Percentiles rank a stretch among this genome's conserved stretches.
phyloP scores from a whole-genome alignment of 2,329 filamentous ascomycete species.

The Colletotrichum coccodes region DNA sequence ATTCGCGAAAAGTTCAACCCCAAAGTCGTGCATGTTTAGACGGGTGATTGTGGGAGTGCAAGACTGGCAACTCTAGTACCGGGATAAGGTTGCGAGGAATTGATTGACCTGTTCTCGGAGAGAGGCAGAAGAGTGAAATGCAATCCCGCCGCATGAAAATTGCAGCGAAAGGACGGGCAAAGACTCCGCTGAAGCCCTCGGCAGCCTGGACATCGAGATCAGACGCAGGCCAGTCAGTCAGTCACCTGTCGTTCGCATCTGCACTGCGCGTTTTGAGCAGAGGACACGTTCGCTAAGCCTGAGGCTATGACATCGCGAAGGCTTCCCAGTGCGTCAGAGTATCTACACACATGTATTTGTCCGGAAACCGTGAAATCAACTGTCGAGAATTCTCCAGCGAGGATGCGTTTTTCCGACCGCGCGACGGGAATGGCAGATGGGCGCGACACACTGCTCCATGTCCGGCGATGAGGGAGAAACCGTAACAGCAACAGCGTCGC shows the following conservation, averaged over 20 bases:
- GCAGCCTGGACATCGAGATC: background rate
- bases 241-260: background rate
- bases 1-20: background rate
- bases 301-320: background rate
- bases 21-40: background rate
- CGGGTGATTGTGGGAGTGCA: background rate
- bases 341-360: background rate
- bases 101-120: background rate
- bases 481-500: background rate
- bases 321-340: background rate
- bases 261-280: background rate
- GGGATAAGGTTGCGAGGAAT: conserved; percentile 18
- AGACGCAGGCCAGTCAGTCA: background rate
- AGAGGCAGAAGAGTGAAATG: background rate
- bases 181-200: background rate
- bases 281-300: background rate
- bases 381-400: background rate
- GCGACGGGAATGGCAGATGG: background rate
- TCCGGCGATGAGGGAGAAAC: conserved; percentile 1
- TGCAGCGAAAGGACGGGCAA: background rate
- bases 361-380: too few species aligned
- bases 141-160: conserved; percentile 3
- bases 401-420: background rate
- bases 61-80: background rate
- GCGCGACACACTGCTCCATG: background rate